Evolutionary conservation across 163 green algal genomes (phyloP), one percentile per base, ranked within the genome.

Genomic region (Volvox carteri): DNA sequence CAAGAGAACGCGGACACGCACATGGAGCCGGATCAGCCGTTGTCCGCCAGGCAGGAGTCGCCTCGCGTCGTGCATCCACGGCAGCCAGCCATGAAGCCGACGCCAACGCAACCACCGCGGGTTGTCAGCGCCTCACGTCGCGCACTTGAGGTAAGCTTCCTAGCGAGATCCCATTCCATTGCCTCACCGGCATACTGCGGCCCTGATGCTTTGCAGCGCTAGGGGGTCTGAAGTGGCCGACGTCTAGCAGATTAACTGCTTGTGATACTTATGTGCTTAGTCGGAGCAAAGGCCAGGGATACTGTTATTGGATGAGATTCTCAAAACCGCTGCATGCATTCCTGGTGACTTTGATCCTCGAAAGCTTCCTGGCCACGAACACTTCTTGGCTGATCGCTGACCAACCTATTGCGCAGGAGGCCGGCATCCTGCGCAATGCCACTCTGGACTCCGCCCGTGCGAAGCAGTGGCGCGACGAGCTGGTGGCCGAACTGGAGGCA

Each of bases 391-490:
- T n/a, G n/a, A n/a, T n/a, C n/a, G n/a, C n/a, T n/a, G n/a, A n/a
- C n/a, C n/a, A n/a, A n/a, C n/a, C n/a, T n/a, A n/a, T n/a, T 62
- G 19, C 41, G 8, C 52, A 89, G 72, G 84, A 89, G 52, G 54
- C 72, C 19, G 84, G 72, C 54, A 84, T 84, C 41, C 39, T 84
- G 52, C 52, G 72, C 21, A 52, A 7, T 23, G 62, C 48, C 54
- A 84, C 84, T 11, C 62, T 79, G 70, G 84, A 84, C 84, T 62
- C 72, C 4, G 54, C 52, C 1, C 84, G 72, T 14, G 62, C 77
- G 25, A 86, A 91, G 78, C 75, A 77, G 44, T 91, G 72, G 70
- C 78, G 87, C 19, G 87, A 91, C 35, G 87, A 87, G 68, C 58
- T 91, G 56, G 74, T 46, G 19, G 72, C 70, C 54, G 87, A 91